Evolutionary conservation across 495 filamentous ascomycete genomes (phyloP).

Genomic region (Aspergillus cristatus): DNA sequence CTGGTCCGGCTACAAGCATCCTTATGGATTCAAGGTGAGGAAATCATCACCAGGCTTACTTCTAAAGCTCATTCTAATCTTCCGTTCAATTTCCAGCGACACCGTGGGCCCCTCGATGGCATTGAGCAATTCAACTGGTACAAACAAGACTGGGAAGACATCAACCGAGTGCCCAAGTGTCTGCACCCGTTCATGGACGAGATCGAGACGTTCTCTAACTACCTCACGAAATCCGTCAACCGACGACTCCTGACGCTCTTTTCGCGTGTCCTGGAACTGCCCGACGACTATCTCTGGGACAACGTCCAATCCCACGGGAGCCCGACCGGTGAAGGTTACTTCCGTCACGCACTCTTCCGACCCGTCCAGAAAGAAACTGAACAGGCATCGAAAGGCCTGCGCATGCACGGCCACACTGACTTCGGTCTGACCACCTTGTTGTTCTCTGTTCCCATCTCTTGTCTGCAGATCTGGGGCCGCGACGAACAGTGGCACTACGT

Average conservation of each 20-base stretch:
- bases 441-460: no score
- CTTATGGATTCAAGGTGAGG: constrained; percentile 30
- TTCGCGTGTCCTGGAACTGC: constrained; percentile 37
- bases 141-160: constrained; percentile 26
- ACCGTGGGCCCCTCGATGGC: constrained; percentile 26
- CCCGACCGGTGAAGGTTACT: constrained; percentile 36
- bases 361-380: constrained; percentile 29
- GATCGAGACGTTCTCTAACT: constrained; percentile 33
- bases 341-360: constrained; percentile 36
- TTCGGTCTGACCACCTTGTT: no score
- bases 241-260: constrained; percentile 33
- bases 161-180: constrained; percentile 24
- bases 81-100: constrained; percentile 16
- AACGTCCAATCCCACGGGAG: constrained; percentile 37
- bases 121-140: constrained; percentile 45
- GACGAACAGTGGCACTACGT: no score
- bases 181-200: constrained; percentile 39
- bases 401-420: constrained; percentile 41
- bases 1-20: constrained; percentile 35
- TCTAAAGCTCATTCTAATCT: not conserved
- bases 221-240: constrained; percentile 37
- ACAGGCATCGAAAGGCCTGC: constrained; percentile 29
- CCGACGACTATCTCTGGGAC: constrained; percentile 37
- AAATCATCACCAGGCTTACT: not conserved
- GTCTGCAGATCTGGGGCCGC: no score